Evolutionary conservation across 1,284 basidiomycete genomes (phyloP).

Genomic region (Cutaneotrichosporon sp.): DNA sequence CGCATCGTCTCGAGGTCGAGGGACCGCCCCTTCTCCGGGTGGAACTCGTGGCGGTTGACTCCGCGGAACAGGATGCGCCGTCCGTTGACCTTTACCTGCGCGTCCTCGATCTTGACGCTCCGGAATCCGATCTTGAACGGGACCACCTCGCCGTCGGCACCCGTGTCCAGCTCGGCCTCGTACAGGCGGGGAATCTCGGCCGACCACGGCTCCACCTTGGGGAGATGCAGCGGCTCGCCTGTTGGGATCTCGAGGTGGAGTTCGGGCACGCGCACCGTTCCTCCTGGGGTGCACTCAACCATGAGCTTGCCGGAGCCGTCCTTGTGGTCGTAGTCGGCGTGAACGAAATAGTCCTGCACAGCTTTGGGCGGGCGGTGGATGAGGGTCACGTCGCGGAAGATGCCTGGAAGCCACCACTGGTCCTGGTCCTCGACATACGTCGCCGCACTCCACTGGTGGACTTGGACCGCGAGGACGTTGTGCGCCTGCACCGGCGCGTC

Average conservation of each 20-base stretch:
- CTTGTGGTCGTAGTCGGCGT: constrained; percentile 26
- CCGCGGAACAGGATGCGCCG: constrained; percentile 27
- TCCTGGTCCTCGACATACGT: constrained; percentile 35
- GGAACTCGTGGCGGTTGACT: constrained; percentile 34
- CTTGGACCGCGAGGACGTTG: constrained; percentile 23
- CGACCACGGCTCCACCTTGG: constrained; percentile 27
- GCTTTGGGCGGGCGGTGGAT: constrained; percentile 25
- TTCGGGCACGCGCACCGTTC: constrained; percentile 26
- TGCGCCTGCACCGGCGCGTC: constrained; percentile 11
- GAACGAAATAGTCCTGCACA: constrained; percentile 30
- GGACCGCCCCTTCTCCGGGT: constrained; percentile 25
- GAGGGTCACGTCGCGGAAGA: constrained; percentile 32
- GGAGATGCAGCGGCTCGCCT: constrained; percentile 17
- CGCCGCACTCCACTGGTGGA: constrained; percentile 29
- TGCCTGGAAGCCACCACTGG: constrained; percentile 36
- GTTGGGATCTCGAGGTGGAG: constrained; percentile 25
- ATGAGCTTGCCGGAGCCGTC: constrained; percentile 23
- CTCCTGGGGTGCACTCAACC: constrained; percentile 26
- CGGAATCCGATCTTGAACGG: constrained; percentile 30
- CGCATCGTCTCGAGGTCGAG: constrained; percentile 26
- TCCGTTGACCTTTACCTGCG: constrained; percentile 32
- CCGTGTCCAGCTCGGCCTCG: constrained; percentile 14
- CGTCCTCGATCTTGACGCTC: constrained; percentile 25
- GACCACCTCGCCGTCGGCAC: constrained; percentile 20
- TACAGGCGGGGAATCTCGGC: constrained; percentile 32